These are phyloP conservation scores for Dryas integrifolia DNA, from an alignment of 331 rosid genomes.

Conservation along the genomic window DNA sequence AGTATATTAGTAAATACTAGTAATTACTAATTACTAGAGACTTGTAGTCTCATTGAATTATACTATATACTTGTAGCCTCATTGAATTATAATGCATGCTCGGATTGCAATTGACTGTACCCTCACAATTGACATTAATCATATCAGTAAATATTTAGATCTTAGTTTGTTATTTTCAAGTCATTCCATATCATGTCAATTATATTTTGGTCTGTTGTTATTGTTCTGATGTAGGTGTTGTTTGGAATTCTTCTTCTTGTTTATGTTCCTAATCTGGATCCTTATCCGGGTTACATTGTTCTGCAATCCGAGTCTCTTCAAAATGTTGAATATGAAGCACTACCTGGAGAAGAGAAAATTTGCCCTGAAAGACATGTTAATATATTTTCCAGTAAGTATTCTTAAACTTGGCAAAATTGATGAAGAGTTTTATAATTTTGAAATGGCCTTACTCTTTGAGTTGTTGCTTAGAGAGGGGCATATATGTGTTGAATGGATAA, in stretches of 20 bases:
- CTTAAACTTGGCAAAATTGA: conserved; percentile 10
- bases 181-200: not conserved
- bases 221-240: conserved; percentile 50
- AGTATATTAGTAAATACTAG: too few species aligned
- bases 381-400: conserved; percentile 63
- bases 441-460: not conserved
- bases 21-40: too few species aligned
- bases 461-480: not conserved
- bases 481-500: not conserved
- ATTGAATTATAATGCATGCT: too few species aligned
- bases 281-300: conserved; percentile 51
- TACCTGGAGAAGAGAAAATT: conserved; percentile 62
- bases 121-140: too few species aligned
- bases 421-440: not conserved
- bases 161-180: not conserved
- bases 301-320: conserved; percentile 46
- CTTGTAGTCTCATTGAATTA: too few species aligned
- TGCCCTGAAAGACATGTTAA: conserved; percentile 64
- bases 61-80: too few species aligned
- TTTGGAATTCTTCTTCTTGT: conserved; percentile 63
- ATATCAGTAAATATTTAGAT: not conserved
- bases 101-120: too few species aligned
- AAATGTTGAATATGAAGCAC: conserved; percentile 60
- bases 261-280: conserved; percentile 71
- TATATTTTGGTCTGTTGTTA: conserved; percentile 9